Evolutionary conservation across 495 filamentous ascomycete species (phyloP).

Genomic region (Aspergillus nidulans): DNA sequence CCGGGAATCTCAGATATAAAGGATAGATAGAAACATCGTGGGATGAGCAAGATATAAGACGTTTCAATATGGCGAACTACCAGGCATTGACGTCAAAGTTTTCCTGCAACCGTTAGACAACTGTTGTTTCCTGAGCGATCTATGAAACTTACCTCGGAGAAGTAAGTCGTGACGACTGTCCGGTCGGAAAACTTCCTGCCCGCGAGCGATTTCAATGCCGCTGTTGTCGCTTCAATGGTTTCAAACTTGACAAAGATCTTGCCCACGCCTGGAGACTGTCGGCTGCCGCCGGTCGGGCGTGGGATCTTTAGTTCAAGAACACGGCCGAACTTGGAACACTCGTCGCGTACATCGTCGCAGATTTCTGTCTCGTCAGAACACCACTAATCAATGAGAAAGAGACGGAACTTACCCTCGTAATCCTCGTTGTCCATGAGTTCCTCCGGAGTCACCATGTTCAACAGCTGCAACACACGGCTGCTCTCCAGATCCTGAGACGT

Average conservation of each 20-base stretch:
- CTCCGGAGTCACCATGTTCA: conserved; percentile 98
- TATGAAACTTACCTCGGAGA: conserved; percentile 65
- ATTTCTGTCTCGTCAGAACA: conserved; percentile 62
- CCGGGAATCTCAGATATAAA: conserved; percentile 8
- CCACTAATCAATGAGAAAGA: not conserved
- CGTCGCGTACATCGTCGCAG: conserved; percentile 82
- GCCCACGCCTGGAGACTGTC: conserved; percentile 82
- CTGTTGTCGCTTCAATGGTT: conserved; percentile 68
- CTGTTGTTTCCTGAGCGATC: not conserved
- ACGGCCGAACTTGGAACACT: conserved; percentile 85
- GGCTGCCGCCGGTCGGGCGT: conserved; percentile 73
- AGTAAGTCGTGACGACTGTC: conserved; percentile 94
- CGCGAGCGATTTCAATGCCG: conserved; percentile 78
- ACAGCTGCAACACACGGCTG: conserved; percentile 77
- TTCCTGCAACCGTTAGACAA: conserved; percentile 47
- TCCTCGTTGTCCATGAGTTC: conserved; percentile 92
- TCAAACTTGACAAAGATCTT: conserved; percentile 98
- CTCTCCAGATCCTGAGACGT: conserved; percentile 71
- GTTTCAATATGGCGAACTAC: conserved; percentile 36
- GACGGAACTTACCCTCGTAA: conserved; percentile 72
- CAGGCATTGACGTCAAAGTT: conserved; percentile 75
- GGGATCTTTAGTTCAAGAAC: conserved; percentile 87
- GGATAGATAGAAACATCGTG: conserved; percentile 5
- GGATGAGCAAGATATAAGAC: conserved; percentile 4
- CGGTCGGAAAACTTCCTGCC: conserved; percentile 93